Base-by-base conservation (phyloP, 495 filamentous ascomycete species). In the Oidiodendron maius region DNA sequence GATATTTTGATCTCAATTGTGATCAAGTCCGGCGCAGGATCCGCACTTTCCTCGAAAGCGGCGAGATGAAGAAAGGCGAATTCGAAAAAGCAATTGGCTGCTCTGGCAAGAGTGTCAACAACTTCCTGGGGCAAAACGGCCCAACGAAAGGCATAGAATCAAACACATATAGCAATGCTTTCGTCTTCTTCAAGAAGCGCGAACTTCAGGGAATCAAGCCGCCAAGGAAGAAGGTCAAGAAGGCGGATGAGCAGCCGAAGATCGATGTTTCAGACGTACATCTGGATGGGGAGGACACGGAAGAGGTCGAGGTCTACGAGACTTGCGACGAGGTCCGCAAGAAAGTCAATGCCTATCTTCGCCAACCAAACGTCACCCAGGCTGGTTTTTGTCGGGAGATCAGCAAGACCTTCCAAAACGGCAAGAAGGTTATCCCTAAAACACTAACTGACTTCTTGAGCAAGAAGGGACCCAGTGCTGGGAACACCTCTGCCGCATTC, bases 291-390 rank as follows among this genome's bases (percentile, higher is more conserved):
- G 72, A 78, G 48, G 60, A 63, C 5, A 52, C 53, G 5, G 66
- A 71, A 44, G 40, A 22, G 0, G 71, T 81, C 2, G 57, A 58
- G 4, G 58, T 81, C 15, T 78, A 61, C 56, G 76, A 82, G 48
- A 72, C 72, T 4, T 82, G 75, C 55, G 72, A 82, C 52, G 75
- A 78, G 50, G 56, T 82, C 25, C 70, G 75, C 4, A 63, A 61
- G 40, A 82, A 81, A 62, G 75, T 83, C 48, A 62, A 61, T 26
- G 66, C 70, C 0, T 66, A 79, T 38, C 65, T 83, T 3, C 60
- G 61, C 24, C 64, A 67, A 38, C 57, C 65, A 17, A 69, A 66
- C 35, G 60, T 78, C 24, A 78, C 70, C 0, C 68, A 78, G 57
- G 72, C 75, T n/a, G 59, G 62, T 37, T 75, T 83, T 60, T 62